Conservation (phyloP, 305 asterid species). For the Fraxinus velutina region DNA sequence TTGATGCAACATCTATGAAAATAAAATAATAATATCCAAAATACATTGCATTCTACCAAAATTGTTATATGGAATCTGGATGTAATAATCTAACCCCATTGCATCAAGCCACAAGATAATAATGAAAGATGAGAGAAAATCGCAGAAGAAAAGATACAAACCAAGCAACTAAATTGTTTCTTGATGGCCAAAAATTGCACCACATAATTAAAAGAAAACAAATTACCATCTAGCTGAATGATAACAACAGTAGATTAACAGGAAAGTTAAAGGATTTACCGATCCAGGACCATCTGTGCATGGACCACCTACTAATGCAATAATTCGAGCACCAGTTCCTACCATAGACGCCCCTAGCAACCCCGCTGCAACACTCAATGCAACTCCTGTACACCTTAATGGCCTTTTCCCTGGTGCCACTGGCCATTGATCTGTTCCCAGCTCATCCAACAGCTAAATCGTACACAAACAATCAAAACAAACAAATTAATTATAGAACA, state of each 20-base stretch:
- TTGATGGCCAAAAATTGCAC: neutral
- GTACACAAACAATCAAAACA: neutral
- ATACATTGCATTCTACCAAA: neutral
- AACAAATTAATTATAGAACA: neutral
- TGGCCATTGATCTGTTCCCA: conserved; percentile 83
- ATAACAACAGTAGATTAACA: neutral
- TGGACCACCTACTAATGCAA: conserved; percentile 95
- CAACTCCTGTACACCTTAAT: conserved; percentile 88
- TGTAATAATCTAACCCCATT: neutral
- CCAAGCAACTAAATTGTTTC: neutral
- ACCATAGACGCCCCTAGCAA: conserved; percentile 77
- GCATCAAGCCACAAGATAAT: neutral
- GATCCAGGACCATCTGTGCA: conserved; percentile 99
- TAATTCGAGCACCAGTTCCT: conserved; percentile 80
- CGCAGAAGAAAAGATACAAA: neutral
- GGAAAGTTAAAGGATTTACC: conserved; percentile 52
- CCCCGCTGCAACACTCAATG: conserved; percentile 89
- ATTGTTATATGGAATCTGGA: neutral
- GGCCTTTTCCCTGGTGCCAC: conserved; percentile 79
- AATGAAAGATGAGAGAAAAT: neutral
- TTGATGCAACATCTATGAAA: neutral
- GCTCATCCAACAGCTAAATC: conserved; percentile 82
- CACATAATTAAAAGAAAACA: neutral
- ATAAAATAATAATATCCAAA: neutral
- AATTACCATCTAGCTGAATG: neutral